phyloP scores from a whole-genome alignment of 352 stramenopile genomes.

The Globisporangium viniferum region DNA sequence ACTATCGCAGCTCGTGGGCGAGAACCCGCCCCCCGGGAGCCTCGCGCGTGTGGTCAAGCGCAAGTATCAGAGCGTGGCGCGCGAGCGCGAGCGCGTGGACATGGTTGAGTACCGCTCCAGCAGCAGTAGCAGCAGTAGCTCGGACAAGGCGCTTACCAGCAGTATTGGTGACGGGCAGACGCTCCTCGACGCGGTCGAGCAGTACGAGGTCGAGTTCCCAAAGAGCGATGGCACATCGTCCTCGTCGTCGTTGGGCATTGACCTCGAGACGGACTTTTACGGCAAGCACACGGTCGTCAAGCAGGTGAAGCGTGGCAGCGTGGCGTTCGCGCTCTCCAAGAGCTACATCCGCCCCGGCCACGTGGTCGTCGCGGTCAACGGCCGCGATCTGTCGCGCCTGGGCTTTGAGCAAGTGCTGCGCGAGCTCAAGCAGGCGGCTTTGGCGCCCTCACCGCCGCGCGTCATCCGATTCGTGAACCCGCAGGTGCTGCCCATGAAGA shows the following conservation, averaged over 20 bases:
- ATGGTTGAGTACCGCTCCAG: slow-evolving; percentile 2
- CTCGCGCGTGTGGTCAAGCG: slow-evolving; percentile 33
- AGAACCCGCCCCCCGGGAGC: slow-evolving; percentile 33
- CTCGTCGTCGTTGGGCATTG: slow-evolving; percentile 33
- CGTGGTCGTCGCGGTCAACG: slow-evolving; percentile 51
- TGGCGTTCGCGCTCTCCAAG: slow-evolving; percentile 28
- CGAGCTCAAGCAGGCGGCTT: slow-evolving; percentile 20
- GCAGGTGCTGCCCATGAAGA: slow-evolving; percentile 28
- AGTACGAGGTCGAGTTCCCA: slow-evolving; percentile 62
- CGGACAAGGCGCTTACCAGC: background rate
- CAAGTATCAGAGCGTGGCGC: slow-evolving; percentile 41
- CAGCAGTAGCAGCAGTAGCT: background rate
- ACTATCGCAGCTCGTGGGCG: slow-evolving; percentile 29
- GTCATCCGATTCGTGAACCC: slow-evolving; percentile 52
- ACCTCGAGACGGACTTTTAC: slow-evolving; percentile 62
- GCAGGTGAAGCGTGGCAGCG: slow-evolving; percentile 27
- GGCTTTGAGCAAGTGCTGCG: slow-evolving; percentile 34
- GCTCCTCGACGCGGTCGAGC: slow-evolving; percentile 33
- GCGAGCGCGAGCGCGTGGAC: slow-evolving; percentile 25
- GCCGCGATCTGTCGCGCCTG: slow-evolving; percentile 28
- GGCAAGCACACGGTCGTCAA: slow-evolving; percentile 46
- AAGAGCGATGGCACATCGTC: background rate
- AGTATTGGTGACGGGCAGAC: slow-evolving; percentile 18
- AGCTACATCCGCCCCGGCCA: slow-evolving; percentile 31
- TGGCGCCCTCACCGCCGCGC: slow-evolving; percentile 14